phyloP scores from a whole-genome alignment of 164 flowering plant genomes.

The Chimonanthus salicifolius region DNA sequence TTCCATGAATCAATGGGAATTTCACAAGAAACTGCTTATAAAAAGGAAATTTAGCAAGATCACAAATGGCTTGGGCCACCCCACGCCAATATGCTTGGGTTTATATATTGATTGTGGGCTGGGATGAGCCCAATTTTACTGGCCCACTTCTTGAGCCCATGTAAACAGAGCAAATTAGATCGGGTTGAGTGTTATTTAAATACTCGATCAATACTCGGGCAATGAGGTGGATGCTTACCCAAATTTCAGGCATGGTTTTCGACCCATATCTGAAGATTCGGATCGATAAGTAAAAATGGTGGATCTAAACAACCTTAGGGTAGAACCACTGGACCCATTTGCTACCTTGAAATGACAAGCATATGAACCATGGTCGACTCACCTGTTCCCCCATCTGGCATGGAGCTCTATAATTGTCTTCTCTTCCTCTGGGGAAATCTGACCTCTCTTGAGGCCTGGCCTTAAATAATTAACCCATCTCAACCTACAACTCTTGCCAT shows the following conservation, averaged over 20 bases:
- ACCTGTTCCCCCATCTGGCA: slow-evolving; percentile 97
- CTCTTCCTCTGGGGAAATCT: slow-evolving; percentile 84
- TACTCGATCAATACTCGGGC: too few species aligned
- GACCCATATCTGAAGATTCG: background rate
- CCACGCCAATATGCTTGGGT: too few species aligned
- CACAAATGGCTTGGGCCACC: background rate
- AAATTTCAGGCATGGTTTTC: background rate
- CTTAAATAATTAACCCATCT: slow-evolving; percentile 94
- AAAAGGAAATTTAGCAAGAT: background rate
- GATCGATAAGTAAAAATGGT: background rate
- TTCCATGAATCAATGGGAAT: background rate
- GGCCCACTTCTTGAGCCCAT: background rate
- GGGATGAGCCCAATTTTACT: background rate
- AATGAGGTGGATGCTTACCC: too few species aligned
- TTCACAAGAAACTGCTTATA: background rate
- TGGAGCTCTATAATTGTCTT: slow-evolving; percentile 69
- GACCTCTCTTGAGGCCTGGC: slow-evolving; percentile 93
- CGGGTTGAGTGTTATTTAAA: too few species aligned
- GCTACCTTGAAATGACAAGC: background rate
- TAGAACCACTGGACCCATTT: background rate
- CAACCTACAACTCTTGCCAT: slow-evolving; percentile 91
- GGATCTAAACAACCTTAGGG: background rate
- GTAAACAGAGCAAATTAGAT: background rate
- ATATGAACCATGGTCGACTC: slow-evolving; percentile 3
- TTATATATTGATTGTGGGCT: background rate